Percentiles rank a stretch among this genome's conserved stretches.
Conservation (phyloP, 352 stramenopile genomes). For the Phytopythium boreale region DNA sequence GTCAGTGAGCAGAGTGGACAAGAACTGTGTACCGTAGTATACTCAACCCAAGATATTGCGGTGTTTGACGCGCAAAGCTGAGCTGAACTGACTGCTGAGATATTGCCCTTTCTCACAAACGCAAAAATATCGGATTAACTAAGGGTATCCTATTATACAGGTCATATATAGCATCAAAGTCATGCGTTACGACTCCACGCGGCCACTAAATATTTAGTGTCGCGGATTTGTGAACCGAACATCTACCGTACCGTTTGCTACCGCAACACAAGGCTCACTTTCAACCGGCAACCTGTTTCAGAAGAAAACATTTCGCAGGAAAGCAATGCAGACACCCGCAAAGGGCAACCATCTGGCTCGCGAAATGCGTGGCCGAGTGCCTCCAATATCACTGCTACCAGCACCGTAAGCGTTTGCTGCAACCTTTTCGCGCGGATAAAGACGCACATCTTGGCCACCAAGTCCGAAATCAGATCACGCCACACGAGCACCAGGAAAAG, state of each 20-base stretch:
- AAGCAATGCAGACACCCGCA: background rate
- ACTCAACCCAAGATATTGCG: background rate
- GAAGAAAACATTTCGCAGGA: background rate
- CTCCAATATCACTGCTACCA: background rate
- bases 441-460: conserved; percentile 4
- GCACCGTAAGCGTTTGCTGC: background rate
- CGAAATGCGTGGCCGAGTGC: background rate
- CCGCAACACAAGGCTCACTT: background rate
- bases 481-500: background rate
- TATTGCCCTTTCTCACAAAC: background rate
- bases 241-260: background rate
- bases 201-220: background rate
- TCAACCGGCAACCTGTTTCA: conserved; percentile 4
- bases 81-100: background rate
- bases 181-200: background rate
- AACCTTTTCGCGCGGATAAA: background rate
- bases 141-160: background rate
- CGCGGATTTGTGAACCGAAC: background rate
- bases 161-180: background rate
- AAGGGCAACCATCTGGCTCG: conserved; percentile 2
- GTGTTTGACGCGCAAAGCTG: background rate
- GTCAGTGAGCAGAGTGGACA: background rate
- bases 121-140: background rate
- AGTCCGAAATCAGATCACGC: background rate
- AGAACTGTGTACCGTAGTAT: background rate